A percentile compares a stretch with the other conserved stretches of the same genome.
Conservation (phyloP, 495 filamentous ascomycete genomes). For the Tirmania nivea region DNA sequence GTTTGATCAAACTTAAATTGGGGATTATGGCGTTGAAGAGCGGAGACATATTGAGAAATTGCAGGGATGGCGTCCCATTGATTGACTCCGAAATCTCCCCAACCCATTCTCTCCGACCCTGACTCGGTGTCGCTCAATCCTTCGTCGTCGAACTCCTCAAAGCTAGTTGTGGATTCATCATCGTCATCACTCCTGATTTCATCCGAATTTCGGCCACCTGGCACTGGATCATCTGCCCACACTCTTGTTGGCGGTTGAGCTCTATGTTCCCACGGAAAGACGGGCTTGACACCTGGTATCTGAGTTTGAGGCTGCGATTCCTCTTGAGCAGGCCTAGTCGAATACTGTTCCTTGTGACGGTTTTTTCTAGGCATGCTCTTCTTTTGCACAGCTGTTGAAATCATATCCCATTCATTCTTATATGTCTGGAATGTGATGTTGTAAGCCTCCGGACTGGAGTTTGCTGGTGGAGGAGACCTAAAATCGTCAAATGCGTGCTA, state of each 20-base stretch:
- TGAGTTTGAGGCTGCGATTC: background rate
- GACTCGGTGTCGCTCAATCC: background rate
- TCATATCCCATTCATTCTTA: slow-evolving; percentile 16
- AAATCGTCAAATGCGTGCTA: background rate
- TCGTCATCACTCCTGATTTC: background rate
- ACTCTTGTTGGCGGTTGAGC: background rate
- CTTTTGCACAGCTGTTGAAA: background rate
- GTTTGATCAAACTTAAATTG: slow-evolving; percentile 4
- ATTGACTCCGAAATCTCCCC: slow-evolving; percentile 10
- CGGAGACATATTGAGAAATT: slow-evolving; percentile 16
- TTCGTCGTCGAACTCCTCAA: slow-evolving; percentile 8
- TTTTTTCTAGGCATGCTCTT: background rate
- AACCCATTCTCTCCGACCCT: background rate
- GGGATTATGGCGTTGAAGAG: slow-evolving; percentile 3
- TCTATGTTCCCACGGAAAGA: background rate
- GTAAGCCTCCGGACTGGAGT: slow-evolving; percentile 12
- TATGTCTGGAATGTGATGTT: slow-evolving; percentile 12
- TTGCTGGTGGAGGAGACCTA: slow-evolving; percentile 14
- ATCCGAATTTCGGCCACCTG: background rate
- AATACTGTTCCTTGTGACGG: background rate
- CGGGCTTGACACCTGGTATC: background rate
- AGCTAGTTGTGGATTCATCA: slow-evolving; percentile 2
- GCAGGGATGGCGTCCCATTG: slow-evolving; percentile 17
- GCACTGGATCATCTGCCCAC: background rate
- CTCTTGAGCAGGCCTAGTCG: background rate